Evolutionary conservation across 2,329 filamentous ascomycete species (phyloP).

Genomic region (Aspergillus alliaceus): DNA sequence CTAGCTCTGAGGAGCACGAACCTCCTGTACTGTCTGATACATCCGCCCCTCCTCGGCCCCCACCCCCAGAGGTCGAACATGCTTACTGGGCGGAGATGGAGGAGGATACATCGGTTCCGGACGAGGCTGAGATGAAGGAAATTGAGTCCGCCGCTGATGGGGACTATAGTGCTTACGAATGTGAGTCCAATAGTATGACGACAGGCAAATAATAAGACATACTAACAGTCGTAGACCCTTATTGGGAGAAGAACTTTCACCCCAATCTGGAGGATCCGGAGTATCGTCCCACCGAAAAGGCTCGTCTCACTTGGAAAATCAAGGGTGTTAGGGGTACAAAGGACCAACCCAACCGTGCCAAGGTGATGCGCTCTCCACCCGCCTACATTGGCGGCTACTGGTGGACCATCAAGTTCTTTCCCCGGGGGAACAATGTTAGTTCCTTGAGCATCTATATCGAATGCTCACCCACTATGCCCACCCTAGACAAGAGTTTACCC

Average conservation of each 20-base stretch:
- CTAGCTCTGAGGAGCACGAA: neutral
- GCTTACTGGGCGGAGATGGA: slow-evolving; percentile 55
- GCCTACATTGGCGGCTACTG: slow-evolving; percentile 60
- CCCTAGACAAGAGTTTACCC: slow-evolving; percentile 35
- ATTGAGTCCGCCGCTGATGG: slow-evolving; percentile 51
- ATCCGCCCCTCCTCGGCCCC: slow-evolving; percentile 17
- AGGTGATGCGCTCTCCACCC: slow-evolving; percentile 58
- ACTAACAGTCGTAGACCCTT: slow-evolving; percentile 41
- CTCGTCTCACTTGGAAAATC: slow-evolving; percentile 60
- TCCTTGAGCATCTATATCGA: slow-evolving; percentile 63
- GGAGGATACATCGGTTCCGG: slow-evolving; percentile 57
- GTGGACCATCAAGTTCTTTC: slow-evolving; percentile 67
- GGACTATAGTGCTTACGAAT: slow-evolving; percentile 56
- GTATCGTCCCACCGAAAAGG: slow-evolving; percentile 53
- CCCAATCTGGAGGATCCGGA: slow-evolving; percentile 59
- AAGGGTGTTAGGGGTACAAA: slow-evolving; percentile 61
- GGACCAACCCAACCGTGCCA: slow-evolving; percentile 58
- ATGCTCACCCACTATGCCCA: slow-evolving; percentile 53
- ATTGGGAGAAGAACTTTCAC: slow-evolving; percentile 61
- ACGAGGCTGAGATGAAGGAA: slow-evolving; percentile 59
- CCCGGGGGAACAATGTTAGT: slow-evolving; percentile 59
- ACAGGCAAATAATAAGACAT: neutral
- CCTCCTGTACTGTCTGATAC: slow-evolving; percentile 13
- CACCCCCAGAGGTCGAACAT: slow-evolving; percentile 32
- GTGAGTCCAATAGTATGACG: slow-evolving; percentile 29